phyloP scores from a whole-genome alignment of 2,329 filamentous ascomycete genomes.

The Dothideomycetes sp. region DNA sequence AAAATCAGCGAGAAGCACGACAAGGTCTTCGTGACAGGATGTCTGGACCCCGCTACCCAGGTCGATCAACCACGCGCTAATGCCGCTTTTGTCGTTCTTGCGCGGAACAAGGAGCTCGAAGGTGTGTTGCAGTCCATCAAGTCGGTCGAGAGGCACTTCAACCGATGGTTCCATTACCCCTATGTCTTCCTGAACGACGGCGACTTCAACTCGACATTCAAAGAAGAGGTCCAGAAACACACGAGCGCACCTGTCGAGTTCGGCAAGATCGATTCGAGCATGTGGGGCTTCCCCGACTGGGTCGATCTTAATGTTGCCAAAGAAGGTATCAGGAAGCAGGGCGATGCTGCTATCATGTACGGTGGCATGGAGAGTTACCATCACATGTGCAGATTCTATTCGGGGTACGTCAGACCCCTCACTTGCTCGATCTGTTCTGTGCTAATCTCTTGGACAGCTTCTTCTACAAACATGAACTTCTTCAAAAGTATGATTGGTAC shows the following conservation, averaged over 20 bases:
- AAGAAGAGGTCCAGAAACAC: conserved; percentile 77
- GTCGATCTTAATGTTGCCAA: conserved; percentile 86
- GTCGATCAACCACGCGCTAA: conserved; percentile 71
- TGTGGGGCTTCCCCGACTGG: conserved; percentile 98
- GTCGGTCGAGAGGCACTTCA: conserved; percentile 97
- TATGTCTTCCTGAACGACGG: conserved; percentile 98
- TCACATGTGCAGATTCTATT: conserved; percentile 99
- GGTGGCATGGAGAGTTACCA: conserved; percentile 98
- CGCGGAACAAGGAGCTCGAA: conserved; percentile 90
- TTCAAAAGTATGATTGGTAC: conserved; percentile 98
- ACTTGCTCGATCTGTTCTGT: not conserved
- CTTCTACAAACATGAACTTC: conserved; percentile 93
- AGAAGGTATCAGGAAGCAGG: conserved; percentile 93
- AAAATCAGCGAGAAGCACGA: conserved; percentile 97
- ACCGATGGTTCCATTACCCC: conserved; percentile 96
- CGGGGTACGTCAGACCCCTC: conserved; percentile 55
- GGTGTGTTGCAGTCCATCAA: conserved; percentile 95
- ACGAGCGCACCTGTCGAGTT: conserved; percentile 85
- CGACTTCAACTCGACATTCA: conserved; percentile 93
- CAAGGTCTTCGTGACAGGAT: conserved; percentile 90
- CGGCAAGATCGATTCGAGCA: conserved; percentile 78
- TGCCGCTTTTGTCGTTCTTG: conserved; percentile 89
- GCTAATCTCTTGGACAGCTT: conserved; percentile 44
- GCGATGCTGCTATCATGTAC: conserved; percentile 97
- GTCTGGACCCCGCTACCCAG: conserved; percentile 63